Evolutionary conservation across 805 yeast genomes (phyloP), one percentile per base, ranked within the genome.

Genomic region (Torulaspora gathmanii): DNA sequence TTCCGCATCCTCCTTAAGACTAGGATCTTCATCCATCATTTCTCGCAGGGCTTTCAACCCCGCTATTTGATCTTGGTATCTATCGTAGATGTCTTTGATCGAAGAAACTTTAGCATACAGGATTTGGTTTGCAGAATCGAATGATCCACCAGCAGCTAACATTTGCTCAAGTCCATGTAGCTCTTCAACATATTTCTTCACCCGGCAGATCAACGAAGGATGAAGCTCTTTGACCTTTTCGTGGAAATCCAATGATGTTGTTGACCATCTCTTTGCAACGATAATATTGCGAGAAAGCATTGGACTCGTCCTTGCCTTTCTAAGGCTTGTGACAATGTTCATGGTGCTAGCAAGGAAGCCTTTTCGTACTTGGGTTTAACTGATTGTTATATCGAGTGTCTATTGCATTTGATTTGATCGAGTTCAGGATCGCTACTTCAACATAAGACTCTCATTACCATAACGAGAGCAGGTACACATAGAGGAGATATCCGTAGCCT

Each of bases 1-100:
- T 34, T 71, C 61, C 0, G 95, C 96, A 11, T 83, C 90, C 4
- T 67, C 71, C 30, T 67, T 68, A 30, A 83, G 61, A 25, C 55
- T 44, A 6, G 60, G 60, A 47, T 64, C 67, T 4, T 46, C 41
- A 6, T 52, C 51, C 1, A 64, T 46, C 53, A 74, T 63, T 10
- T 53, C 54, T 33, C 60, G 48, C 39, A 75, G 54, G 12, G 66
- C 77, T 8, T 54, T 50, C 40, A 59, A 60, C 23, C 71, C 62
- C 2, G 50, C 49, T 11, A 62, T 54, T 50, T 67, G 61, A 0
- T 56, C 56, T 5, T 57, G 42, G 45, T 74, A 78, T 22, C 69
- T 68, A 1, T 61, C 53, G 46, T 69, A 74, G 3, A 68, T 57
- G 6, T 72, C 77, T 1, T 70, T 68, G 0, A 80, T 61, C 0